These are phyloP conservation scores for Lentinula boryana DNA, from an alignment of 768 basidiomycete species.

Conservation along the genomic window DNA sequence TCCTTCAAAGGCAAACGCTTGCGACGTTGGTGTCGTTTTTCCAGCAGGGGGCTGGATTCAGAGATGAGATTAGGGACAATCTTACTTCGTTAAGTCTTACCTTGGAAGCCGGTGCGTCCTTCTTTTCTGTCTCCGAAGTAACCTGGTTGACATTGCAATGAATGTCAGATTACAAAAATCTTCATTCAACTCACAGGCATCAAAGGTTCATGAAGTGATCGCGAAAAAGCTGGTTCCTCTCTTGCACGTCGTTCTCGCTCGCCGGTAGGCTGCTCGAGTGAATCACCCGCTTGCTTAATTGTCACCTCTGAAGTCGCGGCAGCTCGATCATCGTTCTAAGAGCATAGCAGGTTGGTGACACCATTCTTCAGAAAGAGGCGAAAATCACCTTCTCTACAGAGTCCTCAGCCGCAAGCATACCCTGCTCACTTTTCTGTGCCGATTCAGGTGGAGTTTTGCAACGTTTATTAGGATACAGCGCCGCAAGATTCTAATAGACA, in stretches of 20 bases:
- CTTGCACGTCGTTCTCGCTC: background rate
- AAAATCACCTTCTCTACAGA: background rate
- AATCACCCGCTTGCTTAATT: background rate
- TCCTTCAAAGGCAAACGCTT: background rate
- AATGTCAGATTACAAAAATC: background rate
- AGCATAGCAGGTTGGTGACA: background rate
- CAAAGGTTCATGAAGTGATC: background rate
- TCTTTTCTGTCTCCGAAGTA: background rate
- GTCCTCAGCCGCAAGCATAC: background rate
- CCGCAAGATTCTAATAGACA: background rate
- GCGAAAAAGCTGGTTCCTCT: background rate
- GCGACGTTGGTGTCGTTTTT: background rate
- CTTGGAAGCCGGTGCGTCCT: background rate
- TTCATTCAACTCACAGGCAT: background rate
- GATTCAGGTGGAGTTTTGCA: conserved; percentile 35
- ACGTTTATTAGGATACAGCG: conserved; percentile 20
- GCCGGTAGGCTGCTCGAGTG: background rate
- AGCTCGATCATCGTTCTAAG: background rate
- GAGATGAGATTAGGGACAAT: background rate
- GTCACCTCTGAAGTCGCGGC: background rate
- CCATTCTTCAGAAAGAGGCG: background rate
- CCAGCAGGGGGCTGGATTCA: background rate
- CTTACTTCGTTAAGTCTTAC: background rate
- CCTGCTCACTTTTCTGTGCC: conserved; percentile 10
- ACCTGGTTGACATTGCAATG: background rate